Evolutionary conservation across 1,284 basidiomycete genomes (phyloP).

Genomic region (Microbotryomycetes sp.): DNA sequence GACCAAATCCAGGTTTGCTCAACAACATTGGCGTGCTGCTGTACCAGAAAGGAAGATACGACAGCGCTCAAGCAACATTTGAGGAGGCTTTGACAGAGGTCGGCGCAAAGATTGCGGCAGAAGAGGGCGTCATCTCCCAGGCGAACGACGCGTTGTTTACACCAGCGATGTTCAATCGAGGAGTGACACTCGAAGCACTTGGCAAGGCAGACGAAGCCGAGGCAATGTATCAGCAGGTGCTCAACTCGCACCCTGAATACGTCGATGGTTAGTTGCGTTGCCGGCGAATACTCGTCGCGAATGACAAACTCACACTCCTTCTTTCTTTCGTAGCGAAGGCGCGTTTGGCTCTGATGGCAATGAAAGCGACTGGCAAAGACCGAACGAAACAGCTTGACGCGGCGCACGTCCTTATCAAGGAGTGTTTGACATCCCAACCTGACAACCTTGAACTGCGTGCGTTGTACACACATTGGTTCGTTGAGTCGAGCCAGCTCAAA

Average conservation of each 20-base stretch:
- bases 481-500: conserved; percentile 61
- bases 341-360: conserved; percentile 70
- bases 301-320: background rate
- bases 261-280: conserved; percentile 65
- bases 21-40: conserved; percentile 72
- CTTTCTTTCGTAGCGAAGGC: conserved; percentile 63
- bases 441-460: conserved; percentile 65
- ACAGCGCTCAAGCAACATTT: conserved; percentile 47
- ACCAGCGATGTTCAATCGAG: conserved; percentile 79
- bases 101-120: conserved; percentile 49
- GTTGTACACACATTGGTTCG: conserved; percentile 76
- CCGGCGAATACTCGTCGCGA: too few species aligned
- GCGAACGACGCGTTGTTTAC: conserved; percentile 59
- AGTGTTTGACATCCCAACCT: conserved; percentile 64
- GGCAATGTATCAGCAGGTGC: conserved; percentile 73
- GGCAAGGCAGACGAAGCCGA: conserved; percentile 61
- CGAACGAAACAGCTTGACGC: conserved; percentile 60
- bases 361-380: conserved; percentile 37
- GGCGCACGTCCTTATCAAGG: conserved; percentile 78
- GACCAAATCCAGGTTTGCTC: conserved; percentile 51
- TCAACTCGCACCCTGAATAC: conserved; percentile 82
- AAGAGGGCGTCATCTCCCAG: conserved; percentile 40
- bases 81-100: conserved; percentile 43
- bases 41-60: conserved; percentile 59
- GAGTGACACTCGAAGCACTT: conserved; percentile 74